A percentile compares a stretch with the other conserved stretches of the same genome.
Conservation (phyloP, 148 eudicot genomes). For the Amaranthus cruentus region DNA sequence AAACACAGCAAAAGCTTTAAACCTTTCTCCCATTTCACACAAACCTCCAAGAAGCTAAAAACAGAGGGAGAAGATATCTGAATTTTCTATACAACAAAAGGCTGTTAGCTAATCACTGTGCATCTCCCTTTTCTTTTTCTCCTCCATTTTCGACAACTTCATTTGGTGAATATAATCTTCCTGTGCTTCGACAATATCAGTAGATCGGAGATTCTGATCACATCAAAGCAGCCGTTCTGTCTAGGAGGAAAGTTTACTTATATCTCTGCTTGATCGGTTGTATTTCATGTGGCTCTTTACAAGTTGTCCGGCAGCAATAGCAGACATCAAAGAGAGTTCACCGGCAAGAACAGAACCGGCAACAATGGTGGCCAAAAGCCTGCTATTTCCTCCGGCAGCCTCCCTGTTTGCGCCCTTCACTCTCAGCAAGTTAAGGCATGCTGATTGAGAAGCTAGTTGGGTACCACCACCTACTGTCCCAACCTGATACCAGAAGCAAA, state of each 20-base stretch:
- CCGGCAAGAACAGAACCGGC: constrained; percentile 86
- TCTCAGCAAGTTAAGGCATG: constrained; percentile 74
- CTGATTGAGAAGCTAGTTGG: constrained; percentile 73
- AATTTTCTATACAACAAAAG: no score
- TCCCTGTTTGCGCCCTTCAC: constrained; percentile 74
- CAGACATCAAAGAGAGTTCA: constrained; percentile 86
- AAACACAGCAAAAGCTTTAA: no score
- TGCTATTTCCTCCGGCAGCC: constrained; percentile 62
- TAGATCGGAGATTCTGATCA: no score
- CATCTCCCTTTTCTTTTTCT: no score
- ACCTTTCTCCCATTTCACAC: no score
- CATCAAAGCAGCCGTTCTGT: no score
- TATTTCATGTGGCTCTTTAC: constrained; percentile 85
- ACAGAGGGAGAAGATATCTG: no score
- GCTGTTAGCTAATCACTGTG: no score
- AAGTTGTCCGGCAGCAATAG: constrained; percentile 78
- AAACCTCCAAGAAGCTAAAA: no score
- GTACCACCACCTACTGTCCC: constrained; percentile 92
- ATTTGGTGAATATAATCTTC: no score
- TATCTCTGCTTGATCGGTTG: constrained; percentile 64
- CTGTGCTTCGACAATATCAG: no score
- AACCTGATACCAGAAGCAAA: constrained; percentile 32
- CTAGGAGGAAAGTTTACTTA: constrained; percentile 19
- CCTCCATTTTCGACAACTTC: no score
- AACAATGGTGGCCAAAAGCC: constrained; percentile 65